phyloP scores from a whole-genome alignment of 768 basidiomycete genomes.

The Amanita pseudoporphyria region DNA sequence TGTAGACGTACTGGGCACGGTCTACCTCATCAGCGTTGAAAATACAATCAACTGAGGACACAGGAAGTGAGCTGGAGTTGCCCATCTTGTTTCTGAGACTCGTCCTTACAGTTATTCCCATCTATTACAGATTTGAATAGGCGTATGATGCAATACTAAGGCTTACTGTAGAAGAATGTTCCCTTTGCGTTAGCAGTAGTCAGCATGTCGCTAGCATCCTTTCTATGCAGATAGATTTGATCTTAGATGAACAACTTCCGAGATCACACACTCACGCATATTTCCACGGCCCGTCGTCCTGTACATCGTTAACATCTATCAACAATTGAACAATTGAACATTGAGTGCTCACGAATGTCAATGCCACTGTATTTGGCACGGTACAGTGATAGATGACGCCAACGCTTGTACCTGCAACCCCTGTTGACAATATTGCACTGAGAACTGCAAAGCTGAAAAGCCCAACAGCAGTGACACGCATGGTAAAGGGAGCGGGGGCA shows the following conservation, averaged over 20 bases:
- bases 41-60: constrained; percentile 18
- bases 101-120: background rate
- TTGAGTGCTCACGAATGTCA: background rate
- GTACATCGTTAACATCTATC: background rate
- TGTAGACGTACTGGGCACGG: constrained; percentile 14
- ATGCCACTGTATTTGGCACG: background rate
- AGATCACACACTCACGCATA: background rate
- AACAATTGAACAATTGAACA: background rate
- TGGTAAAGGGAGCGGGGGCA: too few species aligned
- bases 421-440: too few species aligned
- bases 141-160: background rate
- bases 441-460: too few species aligned
- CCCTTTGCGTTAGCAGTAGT: background rate
- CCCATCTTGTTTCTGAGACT: background rate
- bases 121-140: background rate
- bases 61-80: background rate
- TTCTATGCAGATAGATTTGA: background rate
- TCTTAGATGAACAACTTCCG: too few species aligned
- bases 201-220: background rate
- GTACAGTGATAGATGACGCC: background rate
- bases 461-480: too few species aligned
- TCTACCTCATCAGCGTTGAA: constrained; percentile 11
- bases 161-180: too few species aligned
- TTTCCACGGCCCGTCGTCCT: background rate
- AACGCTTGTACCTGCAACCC: background rate